Percentiles rank a stretch among this genome's conserved stretches.
Evolutionary conservation across 2,329 filamentous ascomycete genomes (phyloP).

Genomic region (Sclerotiophoma versabilis): DNA sequence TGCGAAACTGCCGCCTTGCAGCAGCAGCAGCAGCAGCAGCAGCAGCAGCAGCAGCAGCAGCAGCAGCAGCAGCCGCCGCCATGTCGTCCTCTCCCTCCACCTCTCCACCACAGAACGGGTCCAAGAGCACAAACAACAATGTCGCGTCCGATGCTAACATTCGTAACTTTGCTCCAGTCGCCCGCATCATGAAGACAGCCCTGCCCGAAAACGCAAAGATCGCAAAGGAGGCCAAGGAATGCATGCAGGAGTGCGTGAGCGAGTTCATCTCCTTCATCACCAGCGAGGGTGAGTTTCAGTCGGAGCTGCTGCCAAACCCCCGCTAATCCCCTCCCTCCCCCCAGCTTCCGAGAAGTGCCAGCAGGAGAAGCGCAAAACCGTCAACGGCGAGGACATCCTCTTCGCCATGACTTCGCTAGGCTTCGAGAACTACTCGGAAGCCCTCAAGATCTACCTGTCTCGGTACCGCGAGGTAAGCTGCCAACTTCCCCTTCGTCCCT

Average conservation of each 20-base stretch:
- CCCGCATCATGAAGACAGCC: constrained; percentile 98
- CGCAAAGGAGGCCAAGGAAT: constrained; percentile 98
- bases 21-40: constrained; percentile 21
- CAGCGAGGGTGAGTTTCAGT: constrained; percentile 81
- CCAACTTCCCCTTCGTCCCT: constrained; percentile 37
- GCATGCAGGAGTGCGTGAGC: constrained; percentile 99
- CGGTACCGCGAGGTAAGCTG: constrained; percentile 94
- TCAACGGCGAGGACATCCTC: constrained; percentile 97
- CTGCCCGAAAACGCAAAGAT: constrained; percentile 99
- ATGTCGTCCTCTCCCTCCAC: constrained; percentile 53
- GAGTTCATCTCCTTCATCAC: constrained; percentile 99
- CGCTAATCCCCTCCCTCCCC: no score
- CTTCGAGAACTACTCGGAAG: constrained; percentile 98
- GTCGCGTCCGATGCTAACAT: constrained; percentile 84
- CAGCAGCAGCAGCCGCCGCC: constrained; percentile 47
- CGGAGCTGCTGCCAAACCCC: no score
- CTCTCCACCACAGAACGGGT: constrained; percentile 40
- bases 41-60: no score
- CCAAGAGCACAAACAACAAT: constrained; percentile 41
- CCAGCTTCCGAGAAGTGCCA: constrained; percentile 98
- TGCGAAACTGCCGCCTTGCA: constrained; percentile 51
- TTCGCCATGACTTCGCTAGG: constrained; percentile 99
- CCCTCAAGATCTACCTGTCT: constrained; percentile 95
- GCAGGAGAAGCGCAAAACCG: constrained; percentile 98
- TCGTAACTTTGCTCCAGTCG: constrained; percentile 92